Base-by-base conservation (phyloP, 768 basidiomycete species). In the Scleroderma bovista region DNA sequence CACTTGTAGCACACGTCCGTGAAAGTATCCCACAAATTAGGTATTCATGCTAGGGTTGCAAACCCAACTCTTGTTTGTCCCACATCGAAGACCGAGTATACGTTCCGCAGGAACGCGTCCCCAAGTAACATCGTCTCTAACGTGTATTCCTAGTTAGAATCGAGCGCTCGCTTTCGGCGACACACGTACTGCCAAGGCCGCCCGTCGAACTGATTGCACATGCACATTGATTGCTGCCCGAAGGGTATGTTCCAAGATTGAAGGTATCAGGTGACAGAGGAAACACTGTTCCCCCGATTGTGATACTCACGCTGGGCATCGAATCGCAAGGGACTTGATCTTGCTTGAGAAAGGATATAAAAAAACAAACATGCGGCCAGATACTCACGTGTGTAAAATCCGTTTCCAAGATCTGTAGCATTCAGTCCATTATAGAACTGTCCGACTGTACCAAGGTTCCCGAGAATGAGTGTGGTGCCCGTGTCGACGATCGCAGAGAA, bases 61-160 rank as follows among this genome's bases (percentile, higher is more conserved):
- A 76, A 75, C 4, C 75, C 73, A n/a, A 76, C 70, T 29, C 57
- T 63, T 3, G 36, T 47, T n/a, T 67, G 62, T 5, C 65, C 72
- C 17, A 71, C 49, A 53, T 77, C 72, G 54, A 77, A 78, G 11
- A 64, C 62, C 8, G 74, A 66, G 53, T 75, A 80, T 23, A 76
- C 73, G 46, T 72, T 75, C 55, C 64, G 69, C 53, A 78, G 52
- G 65, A 79, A 76, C 11, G 63, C 57, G 29, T 69, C 69, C 6
- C 72, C 72, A 23, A 72, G 37, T 42, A 72, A 59, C 70, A 69
- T 71, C 15, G 59, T 63, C 23, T 52, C 57, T 67, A 40, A 22
- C 37, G 24, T 5, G 32, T 26, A 13, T 4, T n/a, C 19, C 36
- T 23, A 22, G 6, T 54, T 29, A 43, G n/a, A 24, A 44, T 36